A percentile compares a stretch with the other conserved stretches of the same genome.
phyloP scores from a whole-genome alignment of 176 grass and related monocot genomes.

The Phyllostachys edulis region DNA sequence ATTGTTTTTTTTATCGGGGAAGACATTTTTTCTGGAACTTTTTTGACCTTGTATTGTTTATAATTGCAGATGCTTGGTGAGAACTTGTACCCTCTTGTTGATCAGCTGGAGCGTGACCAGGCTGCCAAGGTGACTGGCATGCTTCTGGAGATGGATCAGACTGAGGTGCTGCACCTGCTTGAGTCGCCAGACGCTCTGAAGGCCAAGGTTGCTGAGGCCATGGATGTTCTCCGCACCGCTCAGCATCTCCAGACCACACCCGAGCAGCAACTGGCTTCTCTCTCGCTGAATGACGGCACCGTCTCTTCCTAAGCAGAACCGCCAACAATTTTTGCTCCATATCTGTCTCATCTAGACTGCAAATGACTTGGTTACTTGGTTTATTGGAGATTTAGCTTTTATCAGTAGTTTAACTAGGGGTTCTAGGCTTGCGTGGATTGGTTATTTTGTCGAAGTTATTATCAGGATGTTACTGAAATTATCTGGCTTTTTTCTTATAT shows the following conservation, averaged over 20 bases:
- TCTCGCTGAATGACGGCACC: conserved; percentile 59
- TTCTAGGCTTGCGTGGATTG: conserved; percentile 10
- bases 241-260: conserved; percentile 57
- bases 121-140: conserved; percentile 94
- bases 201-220: conserved; percentile 85
- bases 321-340: conserved; percentile 39
- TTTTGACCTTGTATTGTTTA: background rate
- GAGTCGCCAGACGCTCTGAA: conserved; percentile 87
- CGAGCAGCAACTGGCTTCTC: conserved; percentile 67
- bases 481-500: background rate
- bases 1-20: background rate
- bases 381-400: conserved; percentile 29
- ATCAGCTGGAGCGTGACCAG: conserved; percentile 81
- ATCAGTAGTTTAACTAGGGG: conserved; percentile 25
- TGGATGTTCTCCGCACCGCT: conserved; percentile 73
- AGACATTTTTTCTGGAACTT: background rate
- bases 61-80: conserved; percentile 83
- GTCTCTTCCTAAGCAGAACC: conserved; percentile 41
- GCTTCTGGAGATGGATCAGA: conserved; percentile 98
- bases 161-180: conserved; percentile 82
- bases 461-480: background rate
- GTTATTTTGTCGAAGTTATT: conserved; percentile 7
- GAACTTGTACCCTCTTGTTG: conserved; percentile 85
- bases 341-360: conserved; percentile 18
- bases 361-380: conserved; percentile 46